Evolutionary conservation across 495 filamentous ascomycete species (phyloP), one percentile per base, ranked within the genome.

Genomic region (Coniosporium apollinis): DNA sequence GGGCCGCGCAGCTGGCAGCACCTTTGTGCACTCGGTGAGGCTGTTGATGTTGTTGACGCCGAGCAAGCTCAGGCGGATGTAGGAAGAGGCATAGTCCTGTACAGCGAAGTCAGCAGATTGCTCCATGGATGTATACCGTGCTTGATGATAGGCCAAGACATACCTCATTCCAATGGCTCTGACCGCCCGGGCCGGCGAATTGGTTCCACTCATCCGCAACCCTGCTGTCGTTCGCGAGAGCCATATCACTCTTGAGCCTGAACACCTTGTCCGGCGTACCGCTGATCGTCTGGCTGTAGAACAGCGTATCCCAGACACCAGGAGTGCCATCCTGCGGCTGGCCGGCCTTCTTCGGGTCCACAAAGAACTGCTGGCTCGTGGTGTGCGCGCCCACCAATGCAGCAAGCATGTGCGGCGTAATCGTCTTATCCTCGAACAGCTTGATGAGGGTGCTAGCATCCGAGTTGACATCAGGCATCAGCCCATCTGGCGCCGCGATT

Each of bases 351-450:
- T 10, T 33, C 2, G 50, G 29, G 43, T 69, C 51, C 19, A 63
- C 55, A 40, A 60, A 62, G 18, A 47, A 54, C 42, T 69, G 64
- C 37, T 54, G 55, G 29, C 51, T 49, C 9, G 53, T 53, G 4
- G 61, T 61, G 47, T 70, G 66, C 0, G 66, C 63, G 18, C 66
- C 66, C 1, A 70, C 46, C 4, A 70, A 51, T 0, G 65, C 65
- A 0, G 60, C 60, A 1, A 69, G 50, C 29, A 57, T 61, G 22
- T 47, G 43, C 4, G 62, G 39, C 17, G 53, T 47, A 43, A 70
- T 62, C 0, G 65, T 67, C 51, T 70, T 70, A 18, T 54, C 52
- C 9, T 38, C 38, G 47, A 67, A 70, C 4, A 70, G 52, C 19
- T 45, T 37, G 41, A 61, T 54, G 17, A 65, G 42, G 14, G 32